Base-by-base conservation (phyloP, 768 basidiomycete genomes). In the Lentinus tigrinus region DNA sequence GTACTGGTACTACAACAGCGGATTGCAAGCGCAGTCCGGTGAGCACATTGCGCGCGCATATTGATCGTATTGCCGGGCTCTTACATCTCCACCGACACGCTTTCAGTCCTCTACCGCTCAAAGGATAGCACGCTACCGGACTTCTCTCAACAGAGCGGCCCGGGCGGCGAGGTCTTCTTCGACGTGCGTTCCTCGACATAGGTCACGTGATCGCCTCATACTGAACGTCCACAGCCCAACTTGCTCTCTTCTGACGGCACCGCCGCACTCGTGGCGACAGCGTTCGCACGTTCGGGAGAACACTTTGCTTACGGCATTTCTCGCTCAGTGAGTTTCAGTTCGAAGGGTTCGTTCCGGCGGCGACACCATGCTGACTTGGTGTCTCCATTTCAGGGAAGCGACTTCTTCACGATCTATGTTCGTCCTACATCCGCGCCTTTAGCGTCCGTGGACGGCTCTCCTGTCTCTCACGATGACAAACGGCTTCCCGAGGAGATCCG, bases 1-100 rank as follows among this genome's bases (percentile, higher is more conserved):
- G 86, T 94, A 93, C 65, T 91, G 90, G 88, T 82, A 80, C 65
- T 81, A 87, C 66, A 92, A 93, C 72, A 85, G 81, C 52, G 91
- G 91, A 28, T 78, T 93, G 26, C 85, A 91, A 61, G 77, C 87
- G 1, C 90, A 91, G 67, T 76, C 81, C 52, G 74, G 73, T 74
- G 24, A 38, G 69, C 64, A 14, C 24, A 24, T 17, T 47, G 16
- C 6, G 9, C 16, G 16, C 7, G 8, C 16, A 21, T 46, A 52
- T 31, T 43, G 47, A 34, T 26, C 17, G 11, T 42, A 5, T 17
- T 51, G 10, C 21, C 17, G 23, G 11, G 47, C 34, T 38, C 43
- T 46, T 10, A 46, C 43, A 19, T 23, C 21, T 10, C 6, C 39
- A 39, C 36, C 37, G 14, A 11, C 23, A 19, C 43, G 46, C 44